Percentiles rank a stretch among this genome's conserved stretches.
Conservation (phyloP, 352 stramenopile genomes). For the Pythium periplocum region DNA sequence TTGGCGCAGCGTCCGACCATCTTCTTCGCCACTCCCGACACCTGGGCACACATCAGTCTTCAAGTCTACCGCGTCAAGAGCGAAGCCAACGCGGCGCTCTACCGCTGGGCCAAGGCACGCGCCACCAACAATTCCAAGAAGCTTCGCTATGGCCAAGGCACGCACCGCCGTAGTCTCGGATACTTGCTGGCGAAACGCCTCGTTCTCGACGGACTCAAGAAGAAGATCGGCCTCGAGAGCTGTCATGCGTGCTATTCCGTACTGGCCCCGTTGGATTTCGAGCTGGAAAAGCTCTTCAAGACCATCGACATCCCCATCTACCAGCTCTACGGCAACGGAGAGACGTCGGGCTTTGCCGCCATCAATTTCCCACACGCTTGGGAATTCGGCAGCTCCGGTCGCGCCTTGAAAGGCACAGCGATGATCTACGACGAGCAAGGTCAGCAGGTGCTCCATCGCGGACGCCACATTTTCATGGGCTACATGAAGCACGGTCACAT, state of each 20-base stretch:
- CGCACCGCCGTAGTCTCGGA: slow-evolving; percentile 45
- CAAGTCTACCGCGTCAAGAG: slow-evolving; percentile 72
- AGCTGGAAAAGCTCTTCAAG: slow-evolving; percentile 78
- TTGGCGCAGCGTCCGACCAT: slow-evolving; percentile 50
- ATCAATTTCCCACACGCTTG: slow-evolving; percentile 73
- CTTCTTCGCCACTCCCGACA: slow-evolving; percentile 75
- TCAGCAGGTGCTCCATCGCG: slow-evolving; percentile 56
- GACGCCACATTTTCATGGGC: slow-evolving; percentile 67
- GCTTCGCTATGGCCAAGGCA: slow-evolving; percentile 46
- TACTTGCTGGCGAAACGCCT: slow-evolving; percentile 79
- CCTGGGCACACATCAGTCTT: slow-evolving; percentile 57
- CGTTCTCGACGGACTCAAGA: slow-evolving; percentile 76
- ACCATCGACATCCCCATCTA: slow-evolving; percentile 82
- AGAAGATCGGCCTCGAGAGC: slow-evolving; percentile 69
- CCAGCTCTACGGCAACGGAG: slow-evolving; percentile 60
- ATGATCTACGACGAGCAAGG: slow-evolving; percentile 60
- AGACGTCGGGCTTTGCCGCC: slow-evolving; percentile 61
- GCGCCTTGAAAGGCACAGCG: slow-evolving; percentile 43
- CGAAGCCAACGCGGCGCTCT: slow-evolving; percentile 64
- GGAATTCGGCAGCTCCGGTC: slow-evolving; percentile 66
- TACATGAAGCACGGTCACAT: slow-evolving; percentile 38
- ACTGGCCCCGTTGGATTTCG: slow-evolving; percentile 69
- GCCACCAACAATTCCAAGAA: slow-evolving; percentile 79
- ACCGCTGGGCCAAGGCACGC: slow-evolving; percentile 73
- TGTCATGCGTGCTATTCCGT: slow-evolving; percentile 73